Base-by-base conservation (phyloP, 2,329 filamentous ascomycete species). In the Xylaria sp. region DNA sequence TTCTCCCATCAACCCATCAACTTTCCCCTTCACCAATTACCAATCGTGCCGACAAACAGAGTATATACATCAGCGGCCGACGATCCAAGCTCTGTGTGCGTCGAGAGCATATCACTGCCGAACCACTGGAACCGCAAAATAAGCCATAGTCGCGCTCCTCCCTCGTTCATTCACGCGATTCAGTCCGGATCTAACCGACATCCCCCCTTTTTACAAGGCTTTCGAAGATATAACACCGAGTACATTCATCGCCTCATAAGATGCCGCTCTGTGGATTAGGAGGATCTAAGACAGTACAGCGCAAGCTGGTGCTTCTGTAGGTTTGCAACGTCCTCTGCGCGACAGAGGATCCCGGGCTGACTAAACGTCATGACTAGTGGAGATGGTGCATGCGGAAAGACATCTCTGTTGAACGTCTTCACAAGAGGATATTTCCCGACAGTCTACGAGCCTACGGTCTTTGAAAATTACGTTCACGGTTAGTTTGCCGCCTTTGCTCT, bases 401-500 rank as follows among this genome's bases (percentile, higher is more conserved):
- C 96, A 65, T 98, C 94, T 73, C 84, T 98, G 78, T 84, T 99
- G 77, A 99, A 99, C 81, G 96, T 99, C 81, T 99, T 99, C 84
- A 99, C 96, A 75, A 90, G 95, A 92, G 95, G 95, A 92, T 97
- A 98, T 82, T 99, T 99, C 82, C 95, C 95, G 61, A 98, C 95
- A 67, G 95, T 98, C 78, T 98, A 98, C 84, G 94, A 98, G 83
- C 96, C 96, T 64, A 99, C 95, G 44, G 95, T 98, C 74, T 98
- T 98, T 82, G 95, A 99, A 82, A 99, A 99, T 83, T 99, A 98
- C 82, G 95, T 99, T 72, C 95, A 99, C 81, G 94, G 93, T 97
- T 87, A 79, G 87, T 79, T 37, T 51, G 28, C 50, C 5, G 20
- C 50, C 32, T 25, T 37, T 55, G 7, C 50, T 23, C 62, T 20